Percentiles rank a stretch among this genome's conserved stretches.
These are phyloP conservation scores for Meredithiella fracta DNA, from an alignment of 2,329 filamentous ascomycete species.

Conservation along the genomic window DNA sequence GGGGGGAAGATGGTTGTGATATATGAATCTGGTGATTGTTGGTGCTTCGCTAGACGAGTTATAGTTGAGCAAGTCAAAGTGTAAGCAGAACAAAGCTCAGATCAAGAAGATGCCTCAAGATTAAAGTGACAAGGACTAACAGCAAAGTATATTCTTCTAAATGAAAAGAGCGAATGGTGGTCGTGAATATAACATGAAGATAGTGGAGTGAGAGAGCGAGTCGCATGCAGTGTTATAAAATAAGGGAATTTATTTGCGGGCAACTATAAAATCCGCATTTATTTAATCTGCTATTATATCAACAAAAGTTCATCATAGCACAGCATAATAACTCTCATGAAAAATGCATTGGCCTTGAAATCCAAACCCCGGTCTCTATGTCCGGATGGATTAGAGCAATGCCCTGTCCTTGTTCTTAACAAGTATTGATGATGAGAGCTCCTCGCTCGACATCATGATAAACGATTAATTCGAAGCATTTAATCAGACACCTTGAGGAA, in stretches of 20 bases:
- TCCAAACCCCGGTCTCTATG: background rate
- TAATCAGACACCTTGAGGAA: background rate
- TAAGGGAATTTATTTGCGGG: no score
- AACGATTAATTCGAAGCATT: background rate
- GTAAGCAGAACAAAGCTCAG: background rate
- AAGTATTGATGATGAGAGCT: no score
- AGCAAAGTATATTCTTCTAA: no score
- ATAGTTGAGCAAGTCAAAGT: background rate
- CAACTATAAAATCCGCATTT: no score
- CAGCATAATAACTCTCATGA: no score
- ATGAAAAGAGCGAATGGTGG: no score
- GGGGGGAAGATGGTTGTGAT: background rate
- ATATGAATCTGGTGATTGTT: constrained; percentile 3
- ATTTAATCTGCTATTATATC: no score
- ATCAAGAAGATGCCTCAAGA: background rate
- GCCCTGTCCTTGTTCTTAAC: background rate
- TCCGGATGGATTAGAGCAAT: background rate
- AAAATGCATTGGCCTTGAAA: no score
- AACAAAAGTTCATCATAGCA: no score
- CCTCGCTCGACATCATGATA: background rate
- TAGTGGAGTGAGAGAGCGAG: no score
- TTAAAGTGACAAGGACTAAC: background rate
- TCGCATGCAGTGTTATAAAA: no score
- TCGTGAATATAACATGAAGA: no score
- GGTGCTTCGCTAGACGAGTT: background rate